Percentiles rank a stretch among this genome's conserved stretches.
These are phyloP conservation scores for Wickerhamomyces tratensis DNA, from an alignment of 805 yeast species.

Conservation along the genomic window DNA sequence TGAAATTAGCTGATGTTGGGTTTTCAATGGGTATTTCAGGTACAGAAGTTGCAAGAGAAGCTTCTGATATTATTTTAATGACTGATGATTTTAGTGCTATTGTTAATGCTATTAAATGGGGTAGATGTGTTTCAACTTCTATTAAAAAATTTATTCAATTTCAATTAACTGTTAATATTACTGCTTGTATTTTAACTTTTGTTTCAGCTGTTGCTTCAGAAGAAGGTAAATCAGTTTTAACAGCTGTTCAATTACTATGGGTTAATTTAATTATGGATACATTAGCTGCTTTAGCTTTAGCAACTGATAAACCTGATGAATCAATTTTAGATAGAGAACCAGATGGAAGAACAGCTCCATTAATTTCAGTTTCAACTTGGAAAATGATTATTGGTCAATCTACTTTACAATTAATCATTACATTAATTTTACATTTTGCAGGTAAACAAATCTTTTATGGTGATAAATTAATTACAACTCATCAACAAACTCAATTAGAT, in stretches of 20 bases:
- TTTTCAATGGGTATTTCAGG: slow-evolving; percentile 98
- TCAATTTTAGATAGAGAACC: slow-evolving; percentile 74
- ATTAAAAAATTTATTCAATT: slow-evolving; percentile 94
- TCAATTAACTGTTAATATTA: slow-evolving; percentile 90
- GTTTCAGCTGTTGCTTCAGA: slow-evolving; percentile 83
- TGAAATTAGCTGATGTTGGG: slow-evolving; percentile 94
- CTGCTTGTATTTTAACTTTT: slow-evolving; percentile 93
- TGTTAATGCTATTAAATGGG: slow-evolving; percentile 97
- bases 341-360: slow-evolving; percentile 66
- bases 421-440: slow-evolving; percentile 74
- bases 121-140: slow-evolving; percentile 90
- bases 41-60: slow-evolving; percentile 98
- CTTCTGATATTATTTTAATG: slow-evolving; percentile 86
- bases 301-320: slow-evolving; percentile 93
- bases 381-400: slow-evolving; percentile 94
- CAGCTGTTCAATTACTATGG: slow-evolving; percentile 97
- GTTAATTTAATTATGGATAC: slow-evolving; percentile 98
- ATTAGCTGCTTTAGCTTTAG: slow-evolving; percentile 92
- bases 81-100: slow-evolving; percentile 92
- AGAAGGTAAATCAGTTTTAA: slow-evolving; percentile 76
- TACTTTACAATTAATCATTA: slow-evolving; percentile 63
- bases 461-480: slow-evolving; percentile 21
- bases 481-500: slow-evolving; percentile 48
- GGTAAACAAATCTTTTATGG: slow-evolving; percentile 53
- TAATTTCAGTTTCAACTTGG: slow-evolving; percentile 93